These are phyloP conservation scores for Colletotrichum sp. DNA, from an alignment of 2,329 filamentous ascomycete genomes.

Conservation along the genomic window DNA sequence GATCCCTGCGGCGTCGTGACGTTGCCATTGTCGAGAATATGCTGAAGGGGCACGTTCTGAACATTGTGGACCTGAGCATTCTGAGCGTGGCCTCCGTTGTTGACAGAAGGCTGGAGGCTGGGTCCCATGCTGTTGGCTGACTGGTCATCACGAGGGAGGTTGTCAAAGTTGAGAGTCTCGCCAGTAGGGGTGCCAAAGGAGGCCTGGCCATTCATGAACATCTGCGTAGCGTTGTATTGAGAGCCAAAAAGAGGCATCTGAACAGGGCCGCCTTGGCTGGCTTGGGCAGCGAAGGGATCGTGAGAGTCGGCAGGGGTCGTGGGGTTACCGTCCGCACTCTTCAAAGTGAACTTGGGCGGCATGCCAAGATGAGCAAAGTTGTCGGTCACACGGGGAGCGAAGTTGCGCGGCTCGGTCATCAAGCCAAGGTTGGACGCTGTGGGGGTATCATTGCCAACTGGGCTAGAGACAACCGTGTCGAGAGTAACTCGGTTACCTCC, in stretches of 20 bases:
- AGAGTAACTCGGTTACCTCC: background rate
- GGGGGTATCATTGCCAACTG: background rate
- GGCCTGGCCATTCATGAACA: background rate
- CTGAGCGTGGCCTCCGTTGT: background rate
- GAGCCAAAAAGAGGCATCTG: background rate
- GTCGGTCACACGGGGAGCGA: constrained; percentile 39
- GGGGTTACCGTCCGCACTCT: background rate
- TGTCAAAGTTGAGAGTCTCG: background rate
- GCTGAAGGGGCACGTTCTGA: background rate
- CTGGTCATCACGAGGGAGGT: background rate
- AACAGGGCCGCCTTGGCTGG: background rate
- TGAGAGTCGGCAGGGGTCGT: background rate
- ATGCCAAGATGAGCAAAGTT: constrained; percentile 30
- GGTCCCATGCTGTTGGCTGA: background rate
- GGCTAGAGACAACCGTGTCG: background rate
- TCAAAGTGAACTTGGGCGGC: constrained; percentile 43
- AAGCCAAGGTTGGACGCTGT: constrained; percentile 14
- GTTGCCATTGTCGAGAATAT: background rate
- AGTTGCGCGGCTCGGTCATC: constrained; percentile 47
- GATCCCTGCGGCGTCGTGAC: background rate
- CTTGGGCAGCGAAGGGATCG: background rate
- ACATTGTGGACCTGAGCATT: background rate
- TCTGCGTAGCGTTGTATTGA: background rate
- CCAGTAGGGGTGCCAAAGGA: background rate
- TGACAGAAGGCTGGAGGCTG: background rate